Evolutionary conservation across 139 green algal genomes (phyloP).

Genomic region (Micractinium conductrix): DNA sequence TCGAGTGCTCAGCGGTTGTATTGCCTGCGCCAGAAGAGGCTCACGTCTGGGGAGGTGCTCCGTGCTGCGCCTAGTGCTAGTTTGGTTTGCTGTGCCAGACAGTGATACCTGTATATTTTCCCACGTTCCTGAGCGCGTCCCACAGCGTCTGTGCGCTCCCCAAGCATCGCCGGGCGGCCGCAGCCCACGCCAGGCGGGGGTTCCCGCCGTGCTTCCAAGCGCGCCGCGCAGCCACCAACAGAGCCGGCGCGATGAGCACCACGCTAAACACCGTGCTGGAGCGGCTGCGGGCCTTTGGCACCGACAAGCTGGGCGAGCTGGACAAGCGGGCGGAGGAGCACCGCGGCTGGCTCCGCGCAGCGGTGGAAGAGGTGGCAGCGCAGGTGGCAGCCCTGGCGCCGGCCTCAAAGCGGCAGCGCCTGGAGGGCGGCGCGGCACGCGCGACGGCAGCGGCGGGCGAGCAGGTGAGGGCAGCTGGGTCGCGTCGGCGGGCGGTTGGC

Average conservation of each 20-base stretch:
- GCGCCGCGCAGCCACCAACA: no score
- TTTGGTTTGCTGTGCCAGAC: no score
- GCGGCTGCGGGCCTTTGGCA: conserved; percentile 17
- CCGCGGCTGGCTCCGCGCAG: conserved; percentile 20
- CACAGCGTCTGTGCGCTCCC: no score
- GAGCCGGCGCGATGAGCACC: no score
- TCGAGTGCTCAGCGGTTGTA: no score
- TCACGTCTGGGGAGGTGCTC: no score
- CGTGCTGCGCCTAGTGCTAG: not conserved
- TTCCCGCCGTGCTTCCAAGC: no score
- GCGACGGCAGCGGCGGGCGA: not conserved
- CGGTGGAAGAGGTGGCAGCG: conserved; percentile 12
- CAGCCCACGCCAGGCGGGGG: no score
- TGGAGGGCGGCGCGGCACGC: not conserved
- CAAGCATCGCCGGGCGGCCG: no score
- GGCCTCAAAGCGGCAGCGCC: conserved; percentile 34
- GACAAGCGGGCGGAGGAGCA: conserved; percentile 25
- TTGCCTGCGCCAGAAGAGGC: no score
- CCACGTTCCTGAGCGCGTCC: not conserved
- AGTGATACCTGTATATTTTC: not conserved
- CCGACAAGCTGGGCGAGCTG: conserved; percentile 30
- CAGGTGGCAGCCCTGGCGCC: conserved; percentile 24
- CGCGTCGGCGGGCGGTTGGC: not conserved
- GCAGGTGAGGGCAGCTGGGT: conserved; percentile 9
- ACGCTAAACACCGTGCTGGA: conserved; percentile 25